Percentiles rank a stretch among this genome's conserved stretches.
Conservation (phyloP, 495 filamentous ascomycete genomes). For the Lindgomyces ingoldianus region DNA sequence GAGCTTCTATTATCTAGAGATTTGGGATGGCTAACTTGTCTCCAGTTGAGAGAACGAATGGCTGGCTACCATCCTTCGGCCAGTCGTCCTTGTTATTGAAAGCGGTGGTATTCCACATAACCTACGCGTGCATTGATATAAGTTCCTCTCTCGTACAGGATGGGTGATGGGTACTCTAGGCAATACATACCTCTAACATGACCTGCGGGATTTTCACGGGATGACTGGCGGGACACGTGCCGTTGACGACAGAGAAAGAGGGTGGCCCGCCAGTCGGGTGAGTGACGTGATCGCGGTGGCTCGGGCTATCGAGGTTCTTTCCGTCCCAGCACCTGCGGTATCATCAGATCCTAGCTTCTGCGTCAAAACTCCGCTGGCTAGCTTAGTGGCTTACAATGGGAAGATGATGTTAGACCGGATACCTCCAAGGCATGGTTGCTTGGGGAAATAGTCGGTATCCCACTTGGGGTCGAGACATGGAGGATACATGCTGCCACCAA, state of each 20-base stretch:
- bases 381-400: slow-evolving; percentile 17
- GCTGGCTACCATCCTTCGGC: slow-evolving; percentile 34
- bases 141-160: not conserved
- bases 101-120: slow-evolving; percentile 21
- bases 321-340: slow-evolving; percentile 52
- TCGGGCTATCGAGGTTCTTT: slow-evolving; percentile 54
- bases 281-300: slow-evolving; percentile 46
- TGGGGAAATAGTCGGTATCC: slow-evolving; percentile 25
- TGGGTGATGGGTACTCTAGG: not conserved
- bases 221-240: slow-evolving; percentile 30
- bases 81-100: slow-evolving; percentile 31
- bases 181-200: slow-evolving; percentile 26
- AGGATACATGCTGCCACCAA: slow-evolving; percentile 19
- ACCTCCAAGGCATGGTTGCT: slow-evolving; percentile 26
- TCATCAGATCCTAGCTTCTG: slow-evolving; percentile 4
- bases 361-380: not conserved
- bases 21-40: slow-evolving; percentile 20
- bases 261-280: slow-evolving; percentile 35
- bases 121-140: slow-evolving; percentile 2
- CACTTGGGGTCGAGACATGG: slow-evolving; percentile 24
- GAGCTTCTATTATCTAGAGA: no score
- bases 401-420: slow-evolving; percentile 31
- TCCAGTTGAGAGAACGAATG: slow-evolving; percentile 26
- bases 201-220: slow-evolving; percentile 28
- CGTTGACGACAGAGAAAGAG: slow-evolving; percentile 20